These are phyloP conservation scores for Neurospora discreta DNA, from an alignment of 495 filamentous ascomycete species.

Conservation along the genomic window DNA sequence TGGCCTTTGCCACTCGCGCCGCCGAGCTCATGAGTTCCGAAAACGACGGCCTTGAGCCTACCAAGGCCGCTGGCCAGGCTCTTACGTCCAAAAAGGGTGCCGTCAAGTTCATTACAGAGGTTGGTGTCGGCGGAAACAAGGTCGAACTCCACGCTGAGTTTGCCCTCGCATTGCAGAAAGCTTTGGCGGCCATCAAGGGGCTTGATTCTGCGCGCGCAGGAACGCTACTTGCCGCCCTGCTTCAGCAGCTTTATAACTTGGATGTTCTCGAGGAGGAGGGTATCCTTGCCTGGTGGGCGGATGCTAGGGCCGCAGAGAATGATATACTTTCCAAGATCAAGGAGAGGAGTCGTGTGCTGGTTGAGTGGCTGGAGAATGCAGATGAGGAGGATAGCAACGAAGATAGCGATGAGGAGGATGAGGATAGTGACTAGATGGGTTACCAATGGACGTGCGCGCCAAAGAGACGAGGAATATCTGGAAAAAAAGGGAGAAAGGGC, in stretches of 20 bases:
- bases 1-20: slow-evolving; percentile 74
- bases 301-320: slow-evolving; percentile 48
- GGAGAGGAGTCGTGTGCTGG: slow-evolving; percentile 61
- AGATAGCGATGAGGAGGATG: slow-evolving; percentile 51
- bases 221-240: slow-evolving; percentile 58
- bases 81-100: slow-evolving; percentile 36
- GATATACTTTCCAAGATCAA: slow-evolving; percentile 61
- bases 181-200: slow-evolving; percentile 49
- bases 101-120: slow-evolving; percentile 39
- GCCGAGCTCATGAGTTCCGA: slow-evolving; percentile 56
- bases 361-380: slow-evolving; percentile 77
- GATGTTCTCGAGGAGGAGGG: slow-evolving; percentile 87
- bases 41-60: slow-evolving; percentile 36
- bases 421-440: slow-evolving; percentile 2
- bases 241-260: slow-evolving; percentile 70
- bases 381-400: slow-evolving; percentile 72
- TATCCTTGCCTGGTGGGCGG: slow-evolving; percentile 78
- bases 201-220: slow-evolving; percentile 38
- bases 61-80: slow-evolving; percentile 54
- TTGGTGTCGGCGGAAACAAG: slow-evolving; percentile 35
- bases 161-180: slow-evolving; percentile 67
- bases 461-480: not conserved
- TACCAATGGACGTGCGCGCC: not conserved
- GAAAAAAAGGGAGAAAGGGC: not conserved
- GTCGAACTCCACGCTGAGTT: slow-evolving; percentile 68